These are phyloP conservation scores for Galerina sulciceps DNA, from an alignment of 768 basidiomycete genomes.

Conservation along the genomic window DNA sequence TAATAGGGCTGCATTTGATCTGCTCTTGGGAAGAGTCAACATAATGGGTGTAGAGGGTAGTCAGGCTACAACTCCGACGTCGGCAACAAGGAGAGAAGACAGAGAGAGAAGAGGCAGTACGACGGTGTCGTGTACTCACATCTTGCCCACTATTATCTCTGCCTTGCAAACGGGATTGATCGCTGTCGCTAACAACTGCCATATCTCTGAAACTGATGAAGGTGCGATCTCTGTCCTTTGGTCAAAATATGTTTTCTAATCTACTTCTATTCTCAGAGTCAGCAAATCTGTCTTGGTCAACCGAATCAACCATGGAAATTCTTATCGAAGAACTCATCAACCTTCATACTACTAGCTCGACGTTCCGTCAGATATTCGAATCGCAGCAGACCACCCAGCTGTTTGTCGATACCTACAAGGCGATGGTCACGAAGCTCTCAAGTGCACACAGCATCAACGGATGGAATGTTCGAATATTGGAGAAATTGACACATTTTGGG, in stretches of 20 bases:
- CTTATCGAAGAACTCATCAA: conserved; percentile 73
- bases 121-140: conserved; percentile 62
- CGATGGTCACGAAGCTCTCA: conserved; percentile 52
- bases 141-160: conserved; percentile 73
- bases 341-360: conserved; percentile 63
- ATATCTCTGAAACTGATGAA: conserved; percentile 36
- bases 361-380: conserved; percentile 75
- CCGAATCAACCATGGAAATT: conserved; percentile 52
- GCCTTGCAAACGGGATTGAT: conserved; percentile 65
- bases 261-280: conserved; percentile 3
- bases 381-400: conserved; percentile 71
- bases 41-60: not conserved
- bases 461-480: conserved; percentile 56
- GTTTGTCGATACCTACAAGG: conserved; percentile 67
- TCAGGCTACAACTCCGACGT: conserved; percentile 22
- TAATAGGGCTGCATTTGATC: conserved; percentile 68
- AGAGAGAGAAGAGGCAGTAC: conserved; percentile 29
- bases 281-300: conserved; percentile 30
- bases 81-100: conserved; percentile 20
- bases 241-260: not conserved
- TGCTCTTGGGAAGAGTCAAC: conserved; percentile 55
- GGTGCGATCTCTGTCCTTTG: conserved; percentile 2
- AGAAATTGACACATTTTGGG: conserved; percentile 75
- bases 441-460: conserved; percentile 42
- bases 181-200: conserved; percentile 40